Evolutionary conservation across 1,284 basidiomycete species (phyloP).

Genomic region (Schizopora paradoxa): DNA sequence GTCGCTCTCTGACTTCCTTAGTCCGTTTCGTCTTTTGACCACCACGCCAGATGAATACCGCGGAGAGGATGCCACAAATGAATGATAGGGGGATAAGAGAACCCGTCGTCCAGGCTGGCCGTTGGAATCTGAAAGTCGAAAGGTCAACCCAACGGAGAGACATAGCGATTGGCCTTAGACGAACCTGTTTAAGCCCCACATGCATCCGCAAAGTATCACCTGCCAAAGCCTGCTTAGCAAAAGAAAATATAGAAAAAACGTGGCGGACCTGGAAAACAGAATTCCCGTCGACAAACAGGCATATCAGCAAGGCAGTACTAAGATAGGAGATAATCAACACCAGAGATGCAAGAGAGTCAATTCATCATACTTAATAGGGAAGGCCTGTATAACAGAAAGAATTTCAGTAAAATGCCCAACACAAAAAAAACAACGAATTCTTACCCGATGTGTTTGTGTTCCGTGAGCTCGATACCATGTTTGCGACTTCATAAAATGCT

Average conservation of each 20-base stretch:
- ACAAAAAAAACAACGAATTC: constrained; percentile 19
- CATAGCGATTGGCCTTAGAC: constrained; percentile 8
- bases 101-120: constrained; percentile 66
- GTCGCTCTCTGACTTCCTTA: constrained; percentile 62
- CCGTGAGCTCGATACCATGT: constrained; percentile 89
- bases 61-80: constrained; percentile 77
- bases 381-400: constrained; percentile 46
- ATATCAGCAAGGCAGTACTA: constrained; percentile 59
- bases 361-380: constrained; percentile 57
- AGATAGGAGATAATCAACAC: constrained; percentile 19
- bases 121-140: constrained; percentile 39
- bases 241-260: constrained; percentile 4
- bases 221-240: constrained; percentile 24
- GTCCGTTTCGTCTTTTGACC: constrained; percentile 75
- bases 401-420: constrained; percentile 10
- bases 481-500: constrained; percentile 61
- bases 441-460: constrained; percentile 74
- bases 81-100: constrained; percentile 74
- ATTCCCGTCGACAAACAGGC: constrained; percentile 72
- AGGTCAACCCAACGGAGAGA: neutral
- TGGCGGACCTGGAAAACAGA: constrained; percentile 67
- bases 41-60: constrained; percentile 74
- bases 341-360: constrained; percentile 17
- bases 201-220: constrained; percentile 69
- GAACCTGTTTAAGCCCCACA: constrained; percentile 76